Conservation (phyloP, 2,329 filamentous ascomycete genomes). For the Epichloe sp. region DNA sequence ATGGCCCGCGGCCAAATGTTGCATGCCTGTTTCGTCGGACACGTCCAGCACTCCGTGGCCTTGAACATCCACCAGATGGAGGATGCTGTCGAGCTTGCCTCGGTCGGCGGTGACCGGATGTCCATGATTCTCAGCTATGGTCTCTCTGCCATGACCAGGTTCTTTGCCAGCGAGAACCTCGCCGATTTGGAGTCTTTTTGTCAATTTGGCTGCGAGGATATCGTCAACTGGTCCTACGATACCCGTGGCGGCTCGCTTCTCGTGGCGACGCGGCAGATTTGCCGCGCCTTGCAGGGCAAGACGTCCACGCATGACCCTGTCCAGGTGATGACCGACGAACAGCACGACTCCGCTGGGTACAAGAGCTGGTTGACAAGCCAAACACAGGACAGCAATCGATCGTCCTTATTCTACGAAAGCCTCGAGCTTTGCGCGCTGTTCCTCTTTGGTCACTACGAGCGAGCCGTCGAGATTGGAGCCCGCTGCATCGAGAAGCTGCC, state of each 20-base stretch:
- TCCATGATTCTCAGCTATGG: constrained; percentile 61
- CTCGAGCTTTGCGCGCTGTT: constrained; percentile 51
- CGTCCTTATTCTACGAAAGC: constrained; percentile 55
- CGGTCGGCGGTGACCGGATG: constrained; percentile 55
- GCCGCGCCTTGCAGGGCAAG: constrained; percentile 62
- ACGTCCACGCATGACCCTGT: constrained; percentile 39
- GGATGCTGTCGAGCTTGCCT: constrained; percentile 51
- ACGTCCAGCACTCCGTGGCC: constrained; percentile 50
- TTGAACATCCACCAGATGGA: constrained; percentile 48
- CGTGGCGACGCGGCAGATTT: constrained; percentile 51
- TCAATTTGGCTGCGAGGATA: constrained; percentile 59
- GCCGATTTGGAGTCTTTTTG: constrained; percentile 58
- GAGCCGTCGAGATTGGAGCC: constrained; percentile 43
- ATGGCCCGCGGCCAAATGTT: constrained; percentile 56
- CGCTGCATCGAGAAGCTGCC: constrained; percentile 32
- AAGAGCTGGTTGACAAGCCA: constrained; percentile 43
- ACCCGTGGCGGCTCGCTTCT: constrained; percentile 59
- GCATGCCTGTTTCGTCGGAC: constrained; percentile 56
- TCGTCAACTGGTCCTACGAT: constrained; percentile 59
- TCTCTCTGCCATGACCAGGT: constrained; percentile 49
- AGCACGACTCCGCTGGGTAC: constrained; percentile 46
- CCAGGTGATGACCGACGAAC: constrained; percentile 53
- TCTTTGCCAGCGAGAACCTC: constrained; percentile 58
- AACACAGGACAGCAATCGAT: constrained; percentile 47
- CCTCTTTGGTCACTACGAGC: constrained; percentile 49